Percentiles rank a stretch among this genome's conserved stretches.
Conservation (phyloP, 1,284 basidiomycete species). For the Sanghuangporus baumii region DNA sequence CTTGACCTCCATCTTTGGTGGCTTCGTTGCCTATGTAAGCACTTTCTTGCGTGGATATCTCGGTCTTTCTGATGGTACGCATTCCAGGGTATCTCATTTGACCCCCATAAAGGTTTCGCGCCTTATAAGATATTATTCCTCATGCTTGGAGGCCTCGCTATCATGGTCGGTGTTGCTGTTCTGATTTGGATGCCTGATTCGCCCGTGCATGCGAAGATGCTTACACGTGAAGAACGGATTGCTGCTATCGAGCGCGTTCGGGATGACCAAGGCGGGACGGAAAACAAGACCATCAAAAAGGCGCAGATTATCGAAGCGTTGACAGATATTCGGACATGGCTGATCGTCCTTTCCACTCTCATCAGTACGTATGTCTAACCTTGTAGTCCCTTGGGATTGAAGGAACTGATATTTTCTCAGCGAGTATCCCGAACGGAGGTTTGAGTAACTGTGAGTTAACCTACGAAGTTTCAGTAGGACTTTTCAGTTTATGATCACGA, state of each 20-base stretch:
- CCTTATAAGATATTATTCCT: slow-evolving; percentile 62
- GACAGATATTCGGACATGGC: slow-evolving; percentile 56
- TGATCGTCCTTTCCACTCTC: slow-evolving; percentile 53
- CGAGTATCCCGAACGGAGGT: slow-evolving; percentile 61
- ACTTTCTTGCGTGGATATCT: neutral
- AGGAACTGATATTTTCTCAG: slow-evolving; percentile 26
- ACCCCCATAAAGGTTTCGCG: slow-evolving; percentile 39
- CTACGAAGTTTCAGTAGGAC: neutral
- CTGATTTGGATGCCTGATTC: slow-evolving; percentile 63
- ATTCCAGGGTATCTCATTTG: slow-evolving; percentile 51
- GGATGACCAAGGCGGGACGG: slow-evolving; percentile 59
- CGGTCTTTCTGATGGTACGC: neutral
- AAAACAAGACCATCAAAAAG: slow-evolving; percentile 56
- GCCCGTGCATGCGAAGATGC: slow-evolving; percentile 51
- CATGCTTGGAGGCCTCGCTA: slow-evolving; percentile 54
- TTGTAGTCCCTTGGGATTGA: neutral
- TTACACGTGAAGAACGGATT: slow-evolving; percentile 55
- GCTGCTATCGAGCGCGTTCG: slow-evolving; percentile 64
- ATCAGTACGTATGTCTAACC: slow-evolving; percentile 40
- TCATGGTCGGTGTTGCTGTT: slow-evolving; percentile 51
- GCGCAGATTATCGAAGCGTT: slow-evolving; percentile 55
- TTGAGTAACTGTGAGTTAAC: slow-evolving; percentile 53
- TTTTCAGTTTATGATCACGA: neutral
- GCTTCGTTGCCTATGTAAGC: slow-evolving; percentile 58
- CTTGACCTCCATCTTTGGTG: slow-evolving; percentile 58